phyloP scores from a whole-genome alignment of 352 stramenopile genomes.

The Phytopythium aichiense region DNA sequence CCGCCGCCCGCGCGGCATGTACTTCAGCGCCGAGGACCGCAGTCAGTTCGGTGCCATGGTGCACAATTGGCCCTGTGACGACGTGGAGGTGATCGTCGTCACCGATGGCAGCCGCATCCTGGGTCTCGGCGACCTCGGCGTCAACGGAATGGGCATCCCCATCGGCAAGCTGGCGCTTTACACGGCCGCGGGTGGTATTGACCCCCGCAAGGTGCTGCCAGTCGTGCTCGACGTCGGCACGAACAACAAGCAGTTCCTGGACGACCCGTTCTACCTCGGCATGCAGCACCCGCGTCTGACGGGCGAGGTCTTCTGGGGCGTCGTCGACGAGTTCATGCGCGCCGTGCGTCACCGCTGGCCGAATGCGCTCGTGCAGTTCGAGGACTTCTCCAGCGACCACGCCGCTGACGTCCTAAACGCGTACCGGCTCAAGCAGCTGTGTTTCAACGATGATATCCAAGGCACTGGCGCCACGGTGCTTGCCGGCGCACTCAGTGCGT shows the following conservation, averaged over 20 bases:
- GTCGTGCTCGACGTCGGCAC: conserved; percentile 96
- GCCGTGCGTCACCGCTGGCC: conserved; percentile 87
- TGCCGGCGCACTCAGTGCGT: conserved; percentile 83
- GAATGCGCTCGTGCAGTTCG: conserved; percentile 94
- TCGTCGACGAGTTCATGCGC: conserved; percentile 94
- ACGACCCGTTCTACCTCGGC: conserved; percentile 95
- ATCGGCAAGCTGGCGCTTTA: conserved; percentile 97
- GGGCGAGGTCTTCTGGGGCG: conserved; percentile 91
- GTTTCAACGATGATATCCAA: conserved; percentile 99
- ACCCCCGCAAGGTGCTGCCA: conserved; percentile 91
- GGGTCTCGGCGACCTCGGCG: conserved; percentile 95
- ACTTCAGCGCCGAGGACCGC: conserved; percentile 91
- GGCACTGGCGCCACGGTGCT: conserved; percentile 95
- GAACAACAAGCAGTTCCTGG: conserved; percentile 92
- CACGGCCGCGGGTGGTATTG: conserved; percentile 92
- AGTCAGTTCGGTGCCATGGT: conserved; percentile 89
- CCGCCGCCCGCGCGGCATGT: conserved; percentile 91
- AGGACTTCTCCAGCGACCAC: conserved; percentile 93
- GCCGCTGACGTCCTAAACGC: conserved; percentile 91
- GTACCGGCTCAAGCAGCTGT: conserved; percentile 93
- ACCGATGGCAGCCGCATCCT: conserved; percentile 97
- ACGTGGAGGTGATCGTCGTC: conserved; percentile 97
- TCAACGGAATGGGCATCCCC: conserved; percentile 97
- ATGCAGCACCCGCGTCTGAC: conserved; percentile 88
- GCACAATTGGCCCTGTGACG: conserved; percentile 95